Evolutionary conservation across 1,284 basidiomycete species (phyloP).

Genomic region (Sanghuangporus weigelae): DNA sequence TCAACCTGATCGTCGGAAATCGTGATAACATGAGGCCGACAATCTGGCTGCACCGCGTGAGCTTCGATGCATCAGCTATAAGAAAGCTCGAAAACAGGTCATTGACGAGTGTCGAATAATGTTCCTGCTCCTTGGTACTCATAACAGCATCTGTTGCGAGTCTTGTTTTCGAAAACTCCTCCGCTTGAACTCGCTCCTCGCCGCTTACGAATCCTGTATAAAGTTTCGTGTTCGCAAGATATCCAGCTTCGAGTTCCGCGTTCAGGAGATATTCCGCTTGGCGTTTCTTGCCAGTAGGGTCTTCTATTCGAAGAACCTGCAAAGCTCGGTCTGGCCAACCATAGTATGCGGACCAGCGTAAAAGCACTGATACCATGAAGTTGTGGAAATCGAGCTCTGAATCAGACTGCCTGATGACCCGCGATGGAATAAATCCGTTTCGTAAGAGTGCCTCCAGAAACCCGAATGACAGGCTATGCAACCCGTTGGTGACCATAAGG

Average conservation of each 20-base stretch:
- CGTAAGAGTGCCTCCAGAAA: constrained; percentile 41
- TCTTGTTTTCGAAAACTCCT: too few relatives aligned
- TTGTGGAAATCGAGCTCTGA: constrained; percentile 34
- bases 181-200: too few relatives aligned
- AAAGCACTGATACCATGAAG: constrained; percentile 40
- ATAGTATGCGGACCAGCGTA: constrained; percentile 46
- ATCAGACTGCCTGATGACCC: constrained; percentile 35
- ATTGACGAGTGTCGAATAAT: constrained; percentile 4
- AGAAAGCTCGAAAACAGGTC: background rate
- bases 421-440: constrained; percentile 29
- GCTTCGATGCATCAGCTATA: background rate
- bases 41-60: background rate
- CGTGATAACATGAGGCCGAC: background rate
- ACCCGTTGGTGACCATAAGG: constrained; percentile 16
- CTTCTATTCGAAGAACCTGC: constrained; percentile 11
- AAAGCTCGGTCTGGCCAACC: constrained; percentile 41
- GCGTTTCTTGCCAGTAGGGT: background rate
- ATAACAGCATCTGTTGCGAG: background rate
- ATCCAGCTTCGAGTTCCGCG: too few relatives aligned
- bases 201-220: too few relatives aligned
- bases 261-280: too few relatives aligned
- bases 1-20: constrained; percentile 1
- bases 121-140: background rate
- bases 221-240: too few relatives aligned
- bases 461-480: constrained; percentile 31